phyloP scores from a whole-genome alignment of 257 asterid genomes.

The Solanum habrochaites region DNA sequence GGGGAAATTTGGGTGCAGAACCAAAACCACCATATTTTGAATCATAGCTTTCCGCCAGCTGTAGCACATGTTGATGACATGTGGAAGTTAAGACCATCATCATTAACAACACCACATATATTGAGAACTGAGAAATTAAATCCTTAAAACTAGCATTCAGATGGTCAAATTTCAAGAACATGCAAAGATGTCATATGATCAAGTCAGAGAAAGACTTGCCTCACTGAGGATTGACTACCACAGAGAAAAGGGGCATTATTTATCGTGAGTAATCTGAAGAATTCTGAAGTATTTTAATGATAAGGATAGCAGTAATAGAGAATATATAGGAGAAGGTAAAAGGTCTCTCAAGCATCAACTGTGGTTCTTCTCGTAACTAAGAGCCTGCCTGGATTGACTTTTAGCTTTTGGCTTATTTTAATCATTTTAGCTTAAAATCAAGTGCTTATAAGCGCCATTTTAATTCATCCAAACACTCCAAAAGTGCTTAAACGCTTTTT shows the following conservation, averaged over 20 bases:
- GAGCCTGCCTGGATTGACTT: not conserved
- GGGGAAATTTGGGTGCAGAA: slow-evolving; percentile 93
- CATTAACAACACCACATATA: not conserved
- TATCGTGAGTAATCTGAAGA: not conserved
- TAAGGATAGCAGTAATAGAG: not conserved
- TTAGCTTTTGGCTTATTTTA: not conserved
- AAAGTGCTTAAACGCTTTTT: not conserved
- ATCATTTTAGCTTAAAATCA: not conserved
- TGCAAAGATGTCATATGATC: not conserved
- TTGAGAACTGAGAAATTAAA: not conserved
- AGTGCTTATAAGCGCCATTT: not conserved
- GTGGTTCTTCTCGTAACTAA: not conserved
- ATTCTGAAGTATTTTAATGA: not conserved
- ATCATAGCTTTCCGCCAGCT: slow-evolving; percentile 75
- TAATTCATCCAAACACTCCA: not conserved
- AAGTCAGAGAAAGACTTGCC: not conserved
- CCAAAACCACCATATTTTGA: slow-evolving; percentile 83
- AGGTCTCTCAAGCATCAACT: not conserved
- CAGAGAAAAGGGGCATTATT: not conserved
- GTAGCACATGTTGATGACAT: not conserved
- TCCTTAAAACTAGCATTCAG: not conserved
- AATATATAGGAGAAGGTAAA: not conserved
- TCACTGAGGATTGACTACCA: not conserved
- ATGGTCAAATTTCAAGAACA: not conserved
- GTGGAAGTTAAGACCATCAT: not conserved